Percentiles rank a stretch among this genome's conserved stretches.
Conservation (phyloP, 2,329 filamentous ascomycete species). For the Fusarium coffeatum region DNA sequence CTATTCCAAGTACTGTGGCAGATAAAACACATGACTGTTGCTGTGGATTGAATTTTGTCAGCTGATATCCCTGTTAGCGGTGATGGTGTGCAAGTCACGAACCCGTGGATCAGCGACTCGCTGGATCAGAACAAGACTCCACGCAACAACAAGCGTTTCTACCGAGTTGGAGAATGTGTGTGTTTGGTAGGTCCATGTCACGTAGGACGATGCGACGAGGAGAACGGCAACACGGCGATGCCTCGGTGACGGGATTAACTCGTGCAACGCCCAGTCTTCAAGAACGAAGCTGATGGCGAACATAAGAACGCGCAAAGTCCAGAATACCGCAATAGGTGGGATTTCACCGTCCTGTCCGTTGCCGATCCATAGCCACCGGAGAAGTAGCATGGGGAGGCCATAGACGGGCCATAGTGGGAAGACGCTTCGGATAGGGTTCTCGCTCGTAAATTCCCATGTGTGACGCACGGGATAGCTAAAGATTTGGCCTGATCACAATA, state of each 20-base stretch:
- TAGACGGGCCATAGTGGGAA: conserved; percentile 98
- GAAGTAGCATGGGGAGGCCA: conserved; percentile 89
- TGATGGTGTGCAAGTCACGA: conserved; percentile 48
- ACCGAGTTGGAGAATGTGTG: conserved; percentile 99
- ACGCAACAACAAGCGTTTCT: conserved; percentile 91
- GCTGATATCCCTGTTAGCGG: conserved; percentile 18
- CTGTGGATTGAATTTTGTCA: conserved; percentile 56
- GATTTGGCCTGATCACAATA: conserved; percentile 75
- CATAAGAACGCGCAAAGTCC: conserved; percentile 89
- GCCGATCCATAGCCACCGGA: conserved; percentile 93
- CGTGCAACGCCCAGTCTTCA: conserved; percentile 97
- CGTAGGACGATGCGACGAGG: conserved; percentile 93
- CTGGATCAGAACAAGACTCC: conserved; percentile 91
- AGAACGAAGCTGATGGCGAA: conserved; percentile 95
- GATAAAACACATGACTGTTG: conserved; percentile 81
- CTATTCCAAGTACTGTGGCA: conserved; percentile 80
- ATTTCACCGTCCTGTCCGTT: conserved; percentile 81
- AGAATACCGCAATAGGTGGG: conserved; percentile 88
- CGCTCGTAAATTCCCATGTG: conserved; percentile 96
- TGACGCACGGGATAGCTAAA: conserved; percentile 90
- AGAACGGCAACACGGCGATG: conserved; percentile 79
- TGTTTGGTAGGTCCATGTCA: conserved; percentile 98
- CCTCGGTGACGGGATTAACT: conserved; percentile 82
- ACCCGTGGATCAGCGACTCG: conserved; percentile 85
- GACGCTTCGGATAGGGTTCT: conserved; percentile 90